Percentiles rank a stretch among this genome's conserved stretches.
phyloP scores from a whole-genome alignment of 495 filamentous ascomycete genomes.

The Aspergillus biplanus region DNA sequence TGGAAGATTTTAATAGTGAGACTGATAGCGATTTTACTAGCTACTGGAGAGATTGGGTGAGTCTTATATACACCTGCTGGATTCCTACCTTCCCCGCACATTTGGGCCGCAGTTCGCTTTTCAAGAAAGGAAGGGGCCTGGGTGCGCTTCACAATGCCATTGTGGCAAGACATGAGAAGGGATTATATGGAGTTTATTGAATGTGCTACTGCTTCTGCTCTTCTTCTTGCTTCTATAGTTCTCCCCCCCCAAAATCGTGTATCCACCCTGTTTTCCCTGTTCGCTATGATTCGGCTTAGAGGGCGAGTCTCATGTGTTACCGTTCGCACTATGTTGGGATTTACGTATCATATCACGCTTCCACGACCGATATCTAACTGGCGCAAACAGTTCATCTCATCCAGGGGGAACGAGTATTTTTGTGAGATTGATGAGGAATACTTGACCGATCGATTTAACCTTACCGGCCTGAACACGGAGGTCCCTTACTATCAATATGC shows the following conservation, averaged over 20 bases:
- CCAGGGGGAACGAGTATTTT: slow-evolving; percentile 97
- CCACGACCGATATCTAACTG: slow-evolving; percentile 27
- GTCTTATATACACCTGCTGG: slow-evolving; percentile 37
- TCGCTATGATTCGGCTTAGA: background rate
- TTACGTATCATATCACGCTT: slow-evolving; percentile 2
- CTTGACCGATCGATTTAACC: slow-evolving; percentile 96
- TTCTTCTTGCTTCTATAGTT: background rate
- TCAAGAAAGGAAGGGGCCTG: slow-evolving; percentile 13
- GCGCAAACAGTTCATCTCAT: slow-evolving; percentile 85
- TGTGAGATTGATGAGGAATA: slow-evolving; percentile 99
- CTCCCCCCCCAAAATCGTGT: no score
- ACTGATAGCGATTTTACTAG: slow-evolving; percentile 98
- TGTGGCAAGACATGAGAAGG: background rate
- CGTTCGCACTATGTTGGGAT: background rate
- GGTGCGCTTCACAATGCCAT: background rate
- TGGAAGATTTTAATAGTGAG: slow-evolving; percentile 98
- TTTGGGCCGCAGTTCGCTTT: slow-evolving; percentile 1
- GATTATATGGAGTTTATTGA: background rate
- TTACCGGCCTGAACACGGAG: slow-evolving; percentile 95
- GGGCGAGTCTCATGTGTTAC: no score
- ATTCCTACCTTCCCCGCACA: background rate
- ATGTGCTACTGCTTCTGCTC: background rate
- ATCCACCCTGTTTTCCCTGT: no score
- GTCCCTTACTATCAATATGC: slow-evolving; percentile 99
- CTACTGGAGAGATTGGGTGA: slow-evolving; percentile 99